These are phyloP conservation scores for Tephrocybe sp. DNA, from an alignment of 768 basidiomycete species.

Conservation along the genomic window DNA sequence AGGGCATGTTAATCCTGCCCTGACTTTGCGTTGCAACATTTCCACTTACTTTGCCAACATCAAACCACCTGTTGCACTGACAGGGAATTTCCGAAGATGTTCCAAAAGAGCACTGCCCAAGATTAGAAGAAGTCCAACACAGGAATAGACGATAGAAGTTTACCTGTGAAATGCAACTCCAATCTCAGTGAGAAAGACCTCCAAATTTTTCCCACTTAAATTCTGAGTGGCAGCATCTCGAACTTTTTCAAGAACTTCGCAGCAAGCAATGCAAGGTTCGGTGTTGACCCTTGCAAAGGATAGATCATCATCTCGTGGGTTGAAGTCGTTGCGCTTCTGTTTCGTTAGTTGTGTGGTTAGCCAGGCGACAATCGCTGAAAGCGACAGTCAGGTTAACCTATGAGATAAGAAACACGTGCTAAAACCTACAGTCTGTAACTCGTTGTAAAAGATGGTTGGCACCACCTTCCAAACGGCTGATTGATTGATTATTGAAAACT, in stretches of 20 bases:
- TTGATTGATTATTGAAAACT: conserved; percentile 84
- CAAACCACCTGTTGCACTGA: conserved; percentile 93
- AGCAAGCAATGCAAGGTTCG: conserved; percentile 85
- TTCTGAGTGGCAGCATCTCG: conserved; percentile 72
- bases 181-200: conserved; percentile 89
- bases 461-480: conserved; percentile 81
- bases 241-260: conserved; percentile 81
- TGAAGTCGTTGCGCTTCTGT: conserved; percentile 96
- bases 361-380: conserved; percentile 69
- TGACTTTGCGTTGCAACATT: background rate
- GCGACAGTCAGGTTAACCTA: background rate
- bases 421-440: conserved; percentile 68
- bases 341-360: conserved; percentile 74
- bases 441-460: conserved; percentile 80
- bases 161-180: conserved; percentile 93
- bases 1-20: background rate
- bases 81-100: conserved; percentile 93
- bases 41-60: conserved; percentile 91
- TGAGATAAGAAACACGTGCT: background rate
- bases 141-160: conserved; percentile 4
- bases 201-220: conserved; percentile 89
- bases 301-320: conserved; percentile 92
- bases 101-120: conserved; percentile 77
- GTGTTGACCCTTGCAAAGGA: conserved; percentile 95
- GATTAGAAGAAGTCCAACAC: background rate